Conservation (phyloP, 257 asterid species). For the Lycium barbarum region DNA sequence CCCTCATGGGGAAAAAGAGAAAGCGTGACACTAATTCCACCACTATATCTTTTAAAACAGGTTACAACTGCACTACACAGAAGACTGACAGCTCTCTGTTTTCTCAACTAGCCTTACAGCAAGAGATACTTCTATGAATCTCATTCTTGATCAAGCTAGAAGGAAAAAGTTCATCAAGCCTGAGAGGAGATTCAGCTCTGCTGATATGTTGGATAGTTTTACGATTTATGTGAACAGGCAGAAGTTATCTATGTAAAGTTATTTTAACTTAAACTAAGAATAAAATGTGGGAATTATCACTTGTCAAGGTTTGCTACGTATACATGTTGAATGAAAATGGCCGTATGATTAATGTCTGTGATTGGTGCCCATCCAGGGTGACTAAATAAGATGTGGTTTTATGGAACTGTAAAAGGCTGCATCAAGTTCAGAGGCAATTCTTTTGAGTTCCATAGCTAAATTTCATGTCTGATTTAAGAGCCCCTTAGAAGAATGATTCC, state of each 20-base stretch:
- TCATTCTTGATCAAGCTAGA: slow-evolving; percentile 25
- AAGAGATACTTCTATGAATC: slow-evolving; percentile 23
- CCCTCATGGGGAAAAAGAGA: slow-evolving; percentile 9
- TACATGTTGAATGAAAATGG: background rate
- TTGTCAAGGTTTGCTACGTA: slow-evolving; percentile 5
- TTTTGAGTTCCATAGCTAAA: background rate
- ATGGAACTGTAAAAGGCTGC: background rate
- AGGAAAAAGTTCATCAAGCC: slow-evolving; percentile 19
- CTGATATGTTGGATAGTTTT: slow-evolving; percentile 16
- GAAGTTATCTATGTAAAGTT: slow-evolving; percentile 24
- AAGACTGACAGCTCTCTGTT: background rate
- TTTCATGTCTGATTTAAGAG: background rate
- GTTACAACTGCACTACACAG: slow-evolving; percentile 30
- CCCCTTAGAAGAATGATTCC: background rate
- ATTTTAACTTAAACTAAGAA: slow-evolving; percentile 23
- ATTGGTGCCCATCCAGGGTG: background rate
- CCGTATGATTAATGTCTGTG: background rate
- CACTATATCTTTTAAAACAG: slow-evolving; percentile 19
- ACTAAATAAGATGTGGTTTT: slow-evolving; percentile 16
- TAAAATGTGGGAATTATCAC: background rate
- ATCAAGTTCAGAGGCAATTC: background rate
- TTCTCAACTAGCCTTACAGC: slow-evolving; percentile 15
- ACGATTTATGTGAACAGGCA: slow-evolving; percentile 19
- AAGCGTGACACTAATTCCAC: background rate
- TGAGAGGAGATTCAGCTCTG: background rate